Percentiles rank a stretch among this genome's conserved stretches.
Evolutionary conservation across 495 filamentous ascomycete genomes (phyloP).

Genomic region (Trichoderma asperelloides): DNA sequence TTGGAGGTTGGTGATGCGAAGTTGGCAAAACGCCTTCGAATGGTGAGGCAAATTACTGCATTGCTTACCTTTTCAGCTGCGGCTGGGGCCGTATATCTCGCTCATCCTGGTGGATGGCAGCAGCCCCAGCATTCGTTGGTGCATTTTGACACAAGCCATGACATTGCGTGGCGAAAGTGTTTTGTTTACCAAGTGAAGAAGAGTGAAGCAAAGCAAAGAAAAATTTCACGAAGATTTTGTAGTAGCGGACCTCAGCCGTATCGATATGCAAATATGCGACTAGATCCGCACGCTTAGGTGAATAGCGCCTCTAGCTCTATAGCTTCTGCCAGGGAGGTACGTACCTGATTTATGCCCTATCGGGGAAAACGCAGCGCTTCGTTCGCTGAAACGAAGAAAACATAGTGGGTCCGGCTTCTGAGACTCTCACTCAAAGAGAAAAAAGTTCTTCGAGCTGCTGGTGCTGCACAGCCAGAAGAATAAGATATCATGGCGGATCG

Average conservation of each 20-base stretch:
- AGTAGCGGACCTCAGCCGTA: background rate
- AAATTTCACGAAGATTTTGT: background rate
- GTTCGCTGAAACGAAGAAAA: background rate
- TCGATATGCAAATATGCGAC: background rate
- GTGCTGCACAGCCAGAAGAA: conserved; percentile 11
- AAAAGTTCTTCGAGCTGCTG: conserved; percentile 9
- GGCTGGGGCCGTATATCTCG: background rate
- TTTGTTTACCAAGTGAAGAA: background rate
- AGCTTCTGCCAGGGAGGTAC: background rate
- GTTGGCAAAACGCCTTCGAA: background rate
- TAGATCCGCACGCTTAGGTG: background rate
- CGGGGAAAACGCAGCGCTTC: background rate
- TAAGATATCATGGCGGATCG: conserved; percentile 61
- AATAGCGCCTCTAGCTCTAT: background rate
- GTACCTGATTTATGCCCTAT: background rate
- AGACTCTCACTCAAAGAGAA: background rate
- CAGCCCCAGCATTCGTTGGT: background rate
- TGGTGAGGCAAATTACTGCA: background rate
- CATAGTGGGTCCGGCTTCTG: conserved; percentile 1
- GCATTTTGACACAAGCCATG: background rate
- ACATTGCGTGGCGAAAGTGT: background rate
- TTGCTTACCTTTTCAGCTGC: background rate
- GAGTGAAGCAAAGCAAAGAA: background rate
- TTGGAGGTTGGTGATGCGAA: background rate
- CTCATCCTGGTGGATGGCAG: background rate